These are phyloP conservation scores for Cetraspora pellucida DNA, from an alignment of 192 early-diverging fungal genomes.

Conservation along the genomic window DNA sequence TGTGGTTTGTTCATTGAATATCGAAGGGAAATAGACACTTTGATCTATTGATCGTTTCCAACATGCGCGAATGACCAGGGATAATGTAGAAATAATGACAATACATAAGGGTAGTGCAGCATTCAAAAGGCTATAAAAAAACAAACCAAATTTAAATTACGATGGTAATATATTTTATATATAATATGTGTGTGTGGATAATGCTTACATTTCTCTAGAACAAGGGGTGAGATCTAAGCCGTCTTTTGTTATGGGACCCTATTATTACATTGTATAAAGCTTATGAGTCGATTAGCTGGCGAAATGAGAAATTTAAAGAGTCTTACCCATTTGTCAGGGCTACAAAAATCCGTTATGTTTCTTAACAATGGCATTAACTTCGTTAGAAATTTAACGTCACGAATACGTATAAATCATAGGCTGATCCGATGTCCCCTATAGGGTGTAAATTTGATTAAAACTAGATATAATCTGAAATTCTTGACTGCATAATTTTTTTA, in stretches of 20 bases:
- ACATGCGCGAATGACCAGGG: neutral
- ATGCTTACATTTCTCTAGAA: constrained; percentile 29
- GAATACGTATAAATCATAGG: too few species aligned
- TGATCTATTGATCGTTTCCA: neutral
- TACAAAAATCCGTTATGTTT: constrained; percentile 14
- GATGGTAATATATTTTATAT: neutral
- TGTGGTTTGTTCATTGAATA: neutral
- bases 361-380: neutral
- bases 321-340: constrained; percentile 20
- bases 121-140: constrained; percentile 2
- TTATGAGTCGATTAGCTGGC: neutral
- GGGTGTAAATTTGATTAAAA: too few species aligned
- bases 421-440: too few species aligned
- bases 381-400: too few species aligned
- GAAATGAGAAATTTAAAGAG: neutral
- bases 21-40: neutral
- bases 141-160: neutral
- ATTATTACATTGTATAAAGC: neutral
- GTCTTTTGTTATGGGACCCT: constrained; percentile 22
- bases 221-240: constrained; percentile 24
- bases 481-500: too few species aligned
- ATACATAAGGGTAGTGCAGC: neutral
- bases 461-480: too few species aligned
- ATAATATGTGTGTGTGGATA: neutral
- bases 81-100: constrained; percentile 5